Evolutionary conservation across 495 filamentous ascomycete genomes (phyloP).

Genomic region (Achaetomiella virescens): DNA sequence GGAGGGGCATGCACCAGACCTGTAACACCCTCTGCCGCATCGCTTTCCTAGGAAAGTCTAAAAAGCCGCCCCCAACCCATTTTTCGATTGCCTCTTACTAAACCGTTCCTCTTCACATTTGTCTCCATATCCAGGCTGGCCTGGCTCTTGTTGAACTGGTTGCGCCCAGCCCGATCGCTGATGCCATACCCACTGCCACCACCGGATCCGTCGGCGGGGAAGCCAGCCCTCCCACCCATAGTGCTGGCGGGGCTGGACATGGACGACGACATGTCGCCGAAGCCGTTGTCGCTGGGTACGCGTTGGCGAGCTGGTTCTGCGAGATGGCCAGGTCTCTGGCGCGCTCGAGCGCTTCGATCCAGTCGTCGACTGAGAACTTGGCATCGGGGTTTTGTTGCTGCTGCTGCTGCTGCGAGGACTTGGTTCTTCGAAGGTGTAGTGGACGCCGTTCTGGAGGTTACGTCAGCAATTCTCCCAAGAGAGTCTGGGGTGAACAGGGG

Average conservation of each 20-base stretch:
- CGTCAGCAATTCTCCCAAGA: neutral
- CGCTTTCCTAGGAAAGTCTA: constrained; percentile 4
- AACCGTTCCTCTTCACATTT: constrained; percentile 63
- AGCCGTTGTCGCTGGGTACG: constrained; percentile 64
- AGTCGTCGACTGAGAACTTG: constrained; percentile 65
- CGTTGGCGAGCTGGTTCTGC: constrained; percentile 52
- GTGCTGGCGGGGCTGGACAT: constrained; percentile 74
- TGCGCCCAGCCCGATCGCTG: constrained; percentile 45
- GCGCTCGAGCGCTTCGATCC: constrained; percentile 77
- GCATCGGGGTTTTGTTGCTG: constrained; percentile 23
- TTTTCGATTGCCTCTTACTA: constrained; percentile 84
- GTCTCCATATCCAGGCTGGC: constrained; percentile 48
- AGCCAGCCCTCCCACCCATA: constrained; percentile 45
- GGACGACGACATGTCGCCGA: constrained; percentile 64
- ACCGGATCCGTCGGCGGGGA: constrained; percentile 21
- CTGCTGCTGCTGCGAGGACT: constrained; percentile 11
- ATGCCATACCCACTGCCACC: constrained; percentile 31
- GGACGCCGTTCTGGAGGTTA: constrained; percentile 67
- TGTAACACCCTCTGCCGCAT: neutral
- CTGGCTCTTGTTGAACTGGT: constrained; percentile 49
- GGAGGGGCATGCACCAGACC: neutral
- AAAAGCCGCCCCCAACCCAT: constrained; percentile 63
- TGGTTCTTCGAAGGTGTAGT: constrained; percentile 80
- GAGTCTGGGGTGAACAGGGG: neutral
- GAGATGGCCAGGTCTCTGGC: constrained; percentile 74